Evolutionary conservation across 2,329 filamentous ascomycete genomes (phyloP), one percentile per base, ranked within the genome.

Genomic region (Ophiostoma montium): DNA sequence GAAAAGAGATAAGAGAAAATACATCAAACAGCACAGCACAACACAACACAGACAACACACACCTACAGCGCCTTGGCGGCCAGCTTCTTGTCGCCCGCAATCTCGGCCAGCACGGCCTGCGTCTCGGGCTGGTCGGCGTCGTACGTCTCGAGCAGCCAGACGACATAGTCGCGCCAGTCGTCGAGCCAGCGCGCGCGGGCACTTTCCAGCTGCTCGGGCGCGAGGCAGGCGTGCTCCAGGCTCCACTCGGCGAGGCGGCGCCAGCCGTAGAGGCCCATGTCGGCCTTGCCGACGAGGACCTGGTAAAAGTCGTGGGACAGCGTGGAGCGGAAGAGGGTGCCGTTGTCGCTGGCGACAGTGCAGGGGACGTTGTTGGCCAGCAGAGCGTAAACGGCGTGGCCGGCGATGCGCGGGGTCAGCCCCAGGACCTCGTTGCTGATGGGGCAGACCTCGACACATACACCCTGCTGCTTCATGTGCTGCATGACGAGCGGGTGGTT

Each of bases 271-370:
- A 88, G 62, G 16, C 71, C 75, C 72, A 87, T 84, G 50, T 76
- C 71, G 12, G 71, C 68, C 41, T 77, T 78, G 44, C 83, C 84
- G 8, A 84, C 72, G 70, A 87, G 78, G 51, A 81, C 72, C 59
- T 88, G 84, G 60, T 86, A 87, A 59, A 87, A 86, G 58, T 88
- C 84, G 55, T 86, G 81, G 1, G 80, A 82, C 39, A 87, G 70
- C 2, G 78, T 78, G 13, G 82, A 85, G 54, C 80, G 71, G 60
- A 86, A 87, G 0, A 86, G 66, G 0, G 82, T 82, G 7, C 82
- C 82, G 54, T 88, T 87, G 57, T 88, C 84, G 19, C 80, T 83
- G 58, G 78, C 86, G 36, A 87, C 67, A 0, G 82, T 83, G 63
- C 84, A 88, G 45, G 82, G 80, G 46, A 87, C 74, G 35, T 82